phyloP scores from a whole-genome alignment of 805 yeast genomes.

The Hanseniaspora lindneri region DNA sequence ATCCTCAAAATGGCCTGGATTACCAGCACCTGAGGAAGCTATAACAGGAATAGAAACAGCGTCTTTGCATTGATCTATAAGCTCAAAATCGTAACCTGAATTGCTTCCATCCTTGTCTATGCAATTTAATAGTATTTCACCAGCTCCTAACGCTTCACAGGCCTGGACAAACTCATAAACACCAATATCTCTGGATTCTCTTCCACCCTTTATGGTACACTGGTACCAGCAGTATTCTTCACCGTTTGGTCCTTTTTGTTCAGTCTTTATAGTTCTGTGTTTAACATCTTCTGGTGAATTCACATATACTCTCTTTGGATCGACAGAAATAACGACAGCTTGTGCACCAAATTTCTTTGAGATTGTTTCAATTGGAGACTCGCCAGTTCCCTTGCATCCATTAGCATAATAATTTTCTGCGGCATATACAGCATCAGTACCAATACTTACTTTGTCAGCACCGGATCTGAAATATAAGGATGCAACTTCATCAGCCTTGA shows the following conservation, averaged over 20 bases:
- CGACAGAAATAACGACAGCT: slow-evolving; percentile 97
- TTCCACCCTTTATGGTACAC: slow-evolving; percentile 93
- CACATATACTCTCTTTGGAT: slow-evolving; percentile 81
- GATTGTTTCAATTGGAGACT: slow-evolving; percentile 83
- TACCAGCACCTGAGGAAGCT: slow-evolving; percentile 97
- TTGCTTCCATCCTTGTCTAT: slow-evolving; percentile 96
- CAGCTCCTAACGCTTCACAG: slow-evolving; percentile 89
- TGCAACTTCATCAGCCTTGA: slow-evolving; percentile 86
- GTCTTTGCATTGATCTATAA: slow-evolving; percentile 62
- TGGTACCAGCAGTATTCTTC: slow-evolving; percentile 87
- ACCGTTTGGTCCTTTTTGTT: slow-evolving; percentile 74
- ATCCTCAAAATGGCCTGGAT: slow-evolving; percentile 77
- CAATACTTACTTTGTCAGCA: slow-evolving; percentile 95
- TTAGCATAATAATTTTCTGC: slow-evolving; percentile 68
- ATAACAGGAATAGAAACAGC: slow-evolving; percentile 84
- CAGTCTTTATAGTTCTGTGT: slow-evolving; percentile 52
- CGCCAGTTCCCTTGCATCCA: slow-evolving; percentile 52
- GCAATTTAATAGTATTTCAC: slow-evolving; percentile 84
- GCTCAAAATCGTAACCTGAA: slow-evolving; percentile 83
- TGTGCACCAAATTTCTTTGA: slow-evolving; percentile 88
- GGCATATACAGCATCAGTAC: slow-evolving; percentile 90
- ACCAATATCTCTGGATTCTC: slow-evolving; percentile 80
- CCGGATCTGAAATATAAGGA: slow-evolving; percentile 87
- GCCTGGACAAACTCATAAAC: slow-evolving; percentile 82
- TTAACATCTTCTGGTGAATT: slow-evolving; percentile 38